These are phyloP conservation scores for Neurospora hispaniola DNA, from an alignment of 495 filamentous ascomycete species.

Conservation along the genomic window DNA sequence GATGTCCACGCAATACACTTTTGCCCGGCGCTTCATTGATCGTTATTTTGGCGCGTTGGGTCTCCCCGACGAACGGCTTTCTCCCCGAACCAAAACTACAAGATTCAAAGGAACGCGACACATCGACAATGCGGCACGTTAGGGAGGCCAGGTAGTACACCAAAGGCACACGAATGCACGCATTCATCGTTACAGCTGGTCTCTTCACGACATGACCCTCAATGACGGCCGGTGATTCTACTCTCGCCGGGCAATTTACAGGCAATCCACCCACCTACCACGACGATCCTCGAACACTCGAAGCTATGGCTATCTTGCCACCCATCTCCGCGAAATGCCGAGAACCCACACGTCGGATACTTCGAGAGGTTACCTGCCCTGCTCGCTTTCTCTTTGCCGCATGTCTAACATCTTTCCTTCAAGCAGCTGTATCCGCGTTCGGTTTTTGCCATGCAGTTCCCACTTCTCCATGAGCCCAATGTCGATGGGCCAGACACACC, in stretches of 20 bases:
- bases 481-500: not conserved
- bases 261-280: rapidly evolving
- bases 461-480: not conserved
- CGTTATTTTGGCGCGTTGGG: not conserved
- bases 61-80: not conserved
- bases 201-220: not conserved
- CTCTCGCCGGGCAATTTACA: not conserved
- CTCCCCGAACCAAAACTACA: not conserved
- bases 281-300: not conserved
- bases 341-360: not conserved
- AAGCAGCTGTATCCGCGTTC: not conserved
- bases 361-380: not conserved
- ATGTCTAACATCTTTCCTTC: not conserved
- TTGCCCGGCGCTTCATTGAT: not conserved
- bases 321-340: rapidly evolving
- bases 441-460: not conserved
- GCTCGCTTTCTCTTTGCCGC: not conserved
- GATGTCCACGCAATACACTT: not conserved
- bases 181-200: not conserved
- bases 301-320: not conserved
- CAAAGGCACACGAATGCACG: not conserved
- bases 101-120: not conserved
- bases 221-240: not conserved
- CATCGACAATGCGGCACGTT: not conserved
- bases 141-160: rapidly evolving